Evolutionary conservation across 2,329 filamentous ascomycete species (phyloP), one percentile per base, ranked within the genome.

Genomic region (Aspergillus sp.): DNA sequence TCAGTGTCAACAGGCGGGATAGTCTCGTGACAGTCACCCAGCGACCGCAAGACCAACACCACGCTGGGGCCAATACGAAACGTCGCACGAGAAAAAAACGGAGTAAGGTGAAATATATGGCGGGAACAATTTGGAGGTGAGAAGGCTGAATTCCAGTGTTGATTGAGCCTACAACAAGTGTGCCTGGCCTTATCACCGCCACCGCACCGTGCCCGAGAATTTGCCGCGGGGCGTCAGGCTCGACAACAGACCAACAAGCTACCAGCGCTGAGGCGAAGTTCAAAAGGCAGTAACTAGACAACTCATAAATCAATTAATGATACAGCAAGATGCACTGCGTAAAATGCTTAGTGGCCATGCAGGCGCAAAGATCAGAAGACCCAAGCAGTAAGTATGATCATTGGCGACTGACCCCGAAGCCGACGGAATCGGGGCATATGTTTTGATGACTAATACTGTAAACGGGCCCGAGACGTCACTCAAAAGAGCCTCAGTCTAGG

Each of bases 1-100:
- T 33, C 31, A 35, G 19, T 35, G 14, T 23, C 35, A 23, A n/a
- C 45, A 50, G 45, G 46, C 33, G 56, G 54, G 51, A 55, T 41
- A 46, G 59, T 61, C 59, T 61, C 59, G 59, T 61, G 59, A 61
- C 59, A 58, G 55, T 55, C 40, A 60, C 46, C 58, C 55, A 58
- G 55, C 52, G 56, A 58, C 54, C 49, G 55, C 35, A 41, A 55
- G 46, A 51, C 49, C 45, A 45, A 53, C 23, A 44, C 41, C 31
- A 35, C 40, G 24, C 49, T 46, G 37, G 35, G 37, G 12, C 21
- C 14, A 47, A 24, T 31, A 49, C 12, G 39, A 45, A 9, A 24
- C 23, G 40, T 21, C 4, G 14, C 19, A 24, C n/a, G 15, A 23
- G 35, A 43, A 17, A 9, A 6, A 14, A 31, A 19, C 12, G 17